Base-by-base conservation (phyloP, 371 early-diverging fungal species). In the Mucor circinelloides region DNA sequence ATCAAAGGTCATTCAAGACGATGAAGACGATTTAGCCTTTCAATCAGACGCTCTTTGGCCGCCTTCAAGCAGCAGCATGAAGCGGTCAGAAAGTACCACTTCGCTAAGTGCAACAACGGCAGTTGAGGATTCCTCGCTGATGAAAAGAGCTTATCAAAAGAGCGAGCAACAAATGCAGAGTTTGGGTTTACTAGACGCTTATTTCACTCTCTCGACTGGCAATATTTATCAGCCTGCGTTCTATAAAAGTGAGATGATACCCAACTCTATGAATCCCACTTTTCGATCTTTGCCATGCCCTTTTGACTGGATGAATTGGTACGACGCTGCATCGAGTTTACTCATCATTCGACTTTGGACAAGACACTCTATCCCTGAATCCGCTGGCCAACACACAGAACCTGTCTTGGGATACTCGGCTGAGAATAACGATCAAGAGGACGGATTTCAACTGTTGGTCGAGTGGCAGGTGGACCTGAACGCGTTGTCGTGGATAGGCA, bases 391-490 rank as follows among this genome's bases (percentile, higher is more conserved):
- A n/a, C 58, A 72, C 56, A 67, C 63, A 19, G 69, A 67, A 42
- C 60, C 63, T 10, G 60, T 54, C 0, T 50, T 67, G 31, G 64
- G 67, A 12, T 63, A 67, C 6, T 58, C 54, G 23, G 19, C 19
- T 0, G 21, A 42, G 0, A 10, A 38, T 6, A n/a, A 34, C 9
- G 52, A 60, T 17, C 40, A 54, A 19, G 46, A 71, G 2, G 69
- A 72, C n/a, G 72, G 69, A 19, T 82, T 70, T 46, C 75, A 63
- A n/a, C 55, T 78, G 3, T 58, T 87, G 31, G 46, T 85, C 7
- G 85, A 87, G 52, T 87, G 87, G 87, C 74, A 77, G 12, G 60
- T 85, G 6, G 84, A 85, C 34, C 70, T 87, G 55, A 82, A 84
- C 60, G 74, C 76, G 19, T 68, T 87, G 27, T 54, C 75, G 15